Percentiles rank a stretch among this genome's conserved stretches.
Evolutionary conservation across 768 basidiomycete genomes (phyloP).

Genomic region (Cubamyces sp.): DNA sequence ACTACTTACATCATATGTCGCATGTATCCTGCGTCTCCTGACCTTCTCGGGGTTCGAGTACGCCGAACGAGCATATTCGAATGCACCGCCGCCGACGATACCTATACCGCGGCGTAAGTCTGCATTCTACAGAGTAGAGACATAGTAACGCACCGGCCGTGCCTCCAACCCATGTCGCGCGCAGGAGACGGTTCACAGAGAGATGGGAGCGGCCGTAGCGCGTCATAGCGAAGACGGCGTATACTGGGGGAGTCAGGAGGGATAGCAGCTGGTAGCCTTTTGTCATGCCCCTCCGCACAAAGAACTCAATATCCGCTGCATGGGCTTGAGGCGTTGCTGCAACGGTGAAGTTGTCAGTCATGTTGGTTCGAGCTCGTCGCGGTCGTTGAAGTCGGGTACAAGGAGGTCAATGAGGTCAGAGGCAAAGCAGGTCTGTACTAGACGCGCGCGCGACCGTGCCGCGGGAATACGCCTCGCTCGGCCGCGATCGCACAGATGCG

Average conservation of each 20-base stretch:
- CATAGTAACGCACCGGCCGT: constrained; percentile 48
- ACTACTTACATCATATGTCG: constrained; percentile 59
- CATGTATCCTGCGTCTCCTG: constrained; percentile 51
- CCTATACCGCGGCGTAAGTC: constrained; percentile 39
- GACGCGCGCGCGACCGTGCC: not conserved
- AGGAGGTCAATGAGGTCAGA: constrained; percentile 14
- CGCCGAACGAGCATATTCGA: constrained; percentile 64
- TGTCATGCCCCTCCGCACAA: constrained; percentile 66
- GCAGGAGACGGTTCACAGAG: constrained; percentile 62
- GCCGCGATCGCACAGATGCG: not conserved
- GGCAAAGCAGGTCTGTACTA: constrained; percentile 1
- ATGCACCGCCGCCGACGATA: constrained; percentile 52
- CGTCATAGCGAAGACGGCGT: constrained; percentile 54
- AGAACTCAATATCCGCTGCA: constrained; percentile 63
- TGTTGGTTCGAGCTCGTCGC: constrained; percentile 6
- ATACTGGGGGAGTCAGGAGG: constrained; percentile 62
- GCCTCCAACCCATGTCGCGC: constrained; percentile 77
- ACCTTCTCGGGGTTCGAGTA: constrained; percentile 55
- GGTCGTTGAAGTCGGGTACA: not conserved
- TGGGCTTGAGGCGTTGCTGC: constrained; percentile 38
- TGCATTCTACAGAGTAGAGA: not conserved
- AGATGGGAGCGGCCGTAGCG: constrained; percentile 59
- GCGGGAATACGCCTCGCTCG: not conserved
- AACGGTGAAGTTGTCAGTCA: constrained; percentile 31
- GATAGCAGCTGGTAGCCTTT: constrained; percentile 73